Evolutionary conservation across 306 rosid species (phyloP), one percentile per base, ranked within the genome.

Genomic region (Castanea mollissima): DNA sequence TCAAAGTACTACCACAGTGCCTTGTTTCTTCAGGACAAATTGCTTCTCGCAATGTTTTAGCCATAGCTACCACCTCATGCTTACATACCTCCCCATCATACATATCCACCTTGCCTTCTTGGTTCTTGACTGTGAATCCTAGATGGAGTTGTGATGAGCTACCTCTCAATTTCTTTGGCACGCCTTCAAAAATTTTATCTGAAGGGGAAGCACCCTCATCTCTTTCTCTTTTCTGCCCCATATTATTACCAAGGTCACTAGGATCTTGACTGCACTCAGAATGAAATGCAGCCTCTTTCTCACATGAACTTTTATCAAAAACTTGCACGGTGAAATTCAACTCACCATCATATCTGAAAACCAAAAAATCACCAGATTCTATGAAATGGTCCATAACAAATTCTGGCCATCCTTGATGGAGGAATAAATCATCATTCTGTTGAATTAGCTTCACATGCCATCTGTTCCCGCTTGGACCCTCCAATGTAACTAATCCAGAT

Each of bases 311-410:
- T 82, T 90, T 86, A 82, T 91, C 94, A 74, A 94, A 94, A 59
- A 94, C 80, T 84, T 85, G 91, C 82, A 94, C 96, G 1, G 91
- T 85, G 83, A 94, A 94, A 79, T 79, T 84, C 82, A 92, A 79
- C 68, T 90, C 85, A 65, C 92, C 86, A 20, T 94, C 89, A 3
- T 92, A 89, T 88, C 97, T 88, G 86, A 94, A 94, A 83, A 90
- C 85, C 88, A 94, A 85, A 83, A 92, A 93, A 82, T 94, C 97
- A 34, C 98, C 97, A 55, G 88, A 88, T 77, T 88, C 93, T 67
- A 94, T 69, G 51, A 51, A 27, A 82, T 94, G 92, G 82, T 92
- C 97, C 80, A 76, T 84, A 70, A 87, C 89, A 90, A 94, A 94
- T 34, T 82, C 69, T 2, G 90, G 80, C 98, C 98, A 94, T 60